Evolutionary conservation across 768 basidiomycete genomes (phyloP), one percentile per base, ranked within the genome.

Genomic region (Gymnopilus junonius): DNA sequence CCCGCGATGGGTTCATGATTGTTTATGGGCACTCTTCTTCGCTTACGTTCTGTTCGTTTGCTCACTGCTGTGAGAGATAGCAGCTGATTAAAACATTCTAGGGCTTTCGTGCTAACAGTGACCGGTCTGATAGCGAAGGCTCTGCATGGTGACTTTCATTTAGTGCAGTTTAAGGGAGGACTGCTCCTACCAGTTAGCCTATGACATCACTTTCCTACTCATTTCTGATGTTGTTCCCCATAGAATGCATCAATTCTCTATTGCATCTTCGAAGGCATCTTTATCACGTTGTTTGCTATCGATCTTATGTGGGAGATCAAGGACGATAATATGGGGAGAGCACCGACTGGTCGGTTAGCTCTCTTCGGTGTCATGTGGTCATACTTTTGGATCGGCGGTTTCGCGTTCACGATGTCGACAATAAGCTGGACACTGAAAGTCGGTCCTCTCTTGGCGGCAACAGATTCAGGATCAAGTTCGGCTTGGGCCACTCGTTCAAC

Each of bases 381-480:
- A 4, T 55, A 55, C 54, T 55, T 55, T 27, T 55, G 54, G 54
- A 55, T 55, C 54, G 54, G 54, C 21, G 54, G 54, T 23, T 55
- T 39, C 40, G 34, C 35, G 15, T 55, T 55, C 39, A 55, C 54
- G 1, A 55, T 55, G 37, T 55, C 54, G 14, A 55, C 54, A 12
- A 55, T 55, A 37, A 55, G 54, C 21, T 55, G 54, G 54, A 55
- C 54, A 2, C 29, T 55, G 21, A 55, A 55, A 40, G 54, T 55
- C 23, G 54, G 54, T 12, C 54, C 54, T 15, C 37, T 55, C 5
- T 23, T 55, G 6, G 54, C 54, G 6, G 54, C 54, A 7, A 55
- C 54, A 15, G 54, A 55, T 27, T 23, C 54, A n/a, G 54, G 54
- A 3, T 39, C 54, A 15, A 55, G 54, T 40, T 27, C 54, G 34